phyloP scores from a whole-genome alignment of 805 yeast genomes.

The Novakomyces olei region DNA sequence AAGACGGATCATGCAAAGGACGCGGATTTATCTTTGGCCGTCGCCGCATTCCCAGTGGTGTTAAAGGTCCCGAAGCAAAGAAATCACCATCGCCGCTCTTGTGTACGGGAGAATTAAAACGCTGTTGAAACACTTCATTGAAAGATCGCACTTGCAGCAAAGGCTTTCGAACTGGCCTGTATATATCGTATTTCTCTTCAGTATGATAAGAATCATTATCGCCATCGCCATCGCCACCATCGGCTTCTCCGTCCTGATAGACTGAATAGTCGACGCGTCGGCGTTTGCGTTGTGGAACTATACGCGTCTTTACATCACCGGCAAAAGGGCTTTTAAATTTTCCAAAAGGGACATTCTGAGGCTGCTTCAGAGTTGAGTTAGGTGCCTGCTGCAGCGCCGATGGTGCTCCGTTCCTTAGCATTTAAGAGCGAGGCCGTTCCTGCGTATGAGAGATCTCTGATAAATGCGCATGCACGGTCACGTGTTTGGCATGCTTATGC shows the following conservation, averaged over 20 bases:
- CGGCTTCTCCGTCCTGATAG: slow-evolving; percentile 4
- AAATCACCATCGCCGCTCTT: too few species aligned
- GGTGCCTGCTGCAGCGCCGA: too few species aligned
- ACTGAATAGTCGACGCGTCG: slow-evolving; percentile 9
- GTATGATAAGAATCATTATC: slow-evolving; percentile 5
- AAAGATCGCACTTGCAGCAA: slow-evolving; percentile 7
- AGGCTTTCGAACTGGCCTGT: slow-evolving; percentile 8
- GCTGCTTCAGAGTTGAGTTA: too few species aligned
- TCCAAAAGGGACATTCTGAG: too few species aligned
- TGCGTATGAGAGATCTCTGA: too few species aligned
- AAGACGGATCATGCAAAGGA: slow-evolving; percentile 86
- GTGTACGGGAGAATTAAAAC: too few species aligned
- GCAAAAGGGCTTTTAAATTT: slow-evolving; percentile 1
- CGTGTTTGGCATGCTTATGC: too few species aligned
- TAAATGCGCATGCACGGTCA: too few species aligned
- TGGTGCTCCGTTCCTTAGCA: too few species aligned
- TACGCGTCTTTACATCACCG: background rate
- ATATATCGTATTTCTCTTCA: slow-evolving; percentile 7
- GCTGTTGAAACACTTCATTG: background rate
- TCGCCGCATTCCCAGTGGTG: slow-evolving; percentile 66
- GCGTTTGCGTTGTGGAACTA: slow-evolving; percentile 9
- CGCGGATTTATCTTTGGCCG: slow-evolving; percentile 49
- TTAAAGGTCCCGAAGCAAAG: slow-evolving; percentile 37
- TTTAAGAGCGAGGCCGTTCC: too few species aligned
- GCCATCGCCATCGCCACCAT: slow-evolving; percentile 3